Conservation (phyloP, 164 flowering plant species). For the Chimonanthus salicifolius region DNA sequence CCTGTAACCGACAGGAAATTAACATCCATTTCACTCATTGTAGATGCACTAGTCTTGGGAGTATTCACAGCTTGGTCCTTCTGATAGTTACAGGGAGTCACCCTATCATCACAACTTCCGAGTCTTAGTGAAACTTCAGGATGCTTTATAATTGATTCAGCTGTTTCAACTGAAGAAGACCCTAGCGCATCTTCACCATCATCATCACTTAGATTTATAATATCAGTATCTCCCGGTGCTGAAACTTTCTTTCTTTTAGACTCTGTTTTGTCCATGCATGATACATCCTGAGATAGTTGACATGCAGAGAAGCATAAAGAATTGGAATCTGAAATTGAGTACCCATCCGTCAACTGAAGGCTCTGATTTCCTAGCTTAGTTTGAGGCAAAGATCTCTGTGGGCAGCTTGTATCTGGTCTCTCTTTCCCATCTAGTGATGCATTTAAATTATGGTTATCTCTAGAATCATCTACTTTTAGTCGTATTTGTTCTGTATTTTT, state of each 20-base stretch:
- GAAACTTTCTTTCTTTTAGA: slow-evolving; percentile 2
- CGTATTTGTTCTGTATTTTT: not conserved
- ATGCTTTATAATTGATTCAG: slow-evolving; percentile 8
- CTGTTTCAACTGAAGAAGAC: not conserved
- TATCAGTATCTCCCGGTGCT: slow-evolving; percentile 10
- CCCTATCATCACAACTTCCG: slow-evolving; percentile 17
- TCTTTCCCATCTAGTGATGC: slow-evolving; percentile 1
- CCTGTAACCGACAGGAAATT: slow-evolving; percentile 16
- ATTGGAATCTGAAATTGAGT: slow-evolving; percentile 4
- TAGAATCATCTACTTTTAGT: not conserved
- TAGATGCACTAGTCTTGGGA: slow-evolving; percentile 27
- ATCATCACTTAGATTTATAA: slow-evolving; percentile 24
- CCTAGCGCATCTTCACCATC: slow-evolving; percentile 22
- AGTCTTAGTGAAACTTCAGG: slow-evolving; percentile 16
- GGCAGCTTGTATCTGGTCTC: not conserved
- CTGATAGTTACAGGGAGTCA: slow-evolving; percentile 21
- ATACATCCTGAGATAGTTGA: too few species aligned
- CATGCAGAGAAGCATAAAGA: not conserved
- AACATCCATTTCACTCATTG: slow-evolving; percentile 23
- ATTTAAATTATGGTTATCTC: slow-evolving; percentile 1
- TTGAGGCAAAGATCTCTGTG: slow-evolving; percentile 2
- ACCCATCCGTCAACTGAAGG: slow-evolving; percentile 5
- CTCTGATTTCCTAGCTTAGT: slow-evolving; percentile 7
- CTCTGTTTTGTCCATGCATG: slow-evolving; percentile 11
- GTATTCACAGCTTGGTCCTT: slow-evolving; percentile 20